Base-by-base conservation (phyloP, 371 early-diverging fungal species). In the Capillidium rhysosporum region DNA sequence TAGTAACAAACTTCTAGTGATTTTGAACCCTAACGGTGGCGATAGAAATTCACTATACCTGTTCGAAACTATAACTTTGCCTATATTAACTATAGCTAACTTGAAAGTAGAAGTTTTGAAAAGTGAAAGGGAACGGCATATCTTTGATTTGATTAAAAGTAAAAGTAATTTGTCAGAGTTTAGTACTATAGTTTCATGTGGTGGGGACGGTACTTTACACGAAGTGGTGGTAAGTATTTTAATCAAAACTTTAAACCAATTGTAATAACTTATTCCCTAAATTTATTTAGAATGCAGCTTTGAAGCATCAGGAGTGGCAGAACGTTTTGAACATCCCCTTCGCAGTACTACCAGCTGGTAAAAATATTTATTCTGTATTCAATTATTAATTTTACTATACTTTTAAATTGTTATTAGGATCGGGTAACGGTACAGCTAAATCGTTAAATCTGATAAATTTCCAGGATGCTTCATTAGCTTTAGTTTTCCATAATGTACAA, bases 311-410 rank as follows among this genome's bases (percentile, higher is more conserved):
- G 38, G 51, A 51, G 10, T 51, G 38, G 30, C 8, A 51, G 38
- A 2, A 28, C 8, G 30, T 51, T 29, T 18, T 34, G 10, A 34
- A 29, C 34, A 38, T 51, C 16, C 51, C 51, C 5, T 51, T 51
- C 18, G 51, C 18, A 31, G 28, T 51, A 16, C 38, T 51, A 20
- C 51, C 51, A 10, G 51, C 34, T 16, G 51, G 51, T 51, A 51
- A 9, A n/a, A 8, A 24, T 38, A 8, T n/a, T 14, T 31, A 4
- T 12, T 34, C 23, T 18, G 23, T 3, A 31, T 51, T 31, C 16
- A 18, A 5, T 14, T 18, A 16, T 7, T 43, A 5, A 38, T 21
- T 51, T n/a, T n/a, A n/a, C n/a, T n/a, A n/a, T n/a, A n/a, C 8
- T 51, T 25, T 12, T 51, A n/a, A 51, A 39, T 20, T 14, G n/a